Evolutionary conservation across 108 stramenopile species (phyloP), one percentile per base, ranked within the genome.

Genomic region (Skeletonema marinoi): DNA sequence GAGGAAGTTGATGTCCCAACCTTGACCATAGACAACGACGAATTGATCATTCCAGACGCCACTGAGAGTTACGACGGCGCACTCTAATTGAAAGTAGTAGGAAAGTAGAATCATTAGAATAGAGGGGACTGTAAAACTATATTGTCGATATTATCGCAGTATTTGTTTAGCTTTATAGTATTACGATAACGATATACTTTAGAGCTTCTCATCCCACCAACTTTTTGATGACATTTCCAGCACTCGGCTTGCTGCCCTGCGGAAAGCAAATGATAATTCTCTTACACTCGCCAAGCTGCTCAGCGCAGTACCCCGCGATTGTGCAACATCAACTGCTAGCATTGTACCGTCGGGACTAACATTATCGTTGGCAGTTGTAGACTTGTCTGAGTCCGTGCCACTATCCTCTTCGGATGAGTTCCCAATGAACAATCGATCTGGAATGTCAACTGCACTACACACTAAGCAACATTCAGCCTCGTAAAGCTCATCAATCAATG

Each of bases 401-500:
- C 4, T 48, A 13, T 83, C 60, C 17, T 68, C 50, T 25, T 36
- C 41, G 30, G 60, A 65, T 35, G 73, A 48, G 60, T 73, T 66
- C 71, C 78, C 78, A 75, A 90, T 60, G 75, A 83, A 73, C 81
- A 88, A 72, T 39, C 73, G 31, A 46, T 85, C 82, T 16, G 90
- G 90, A 46, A 71, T 46, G 35, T 67, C 77, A 67, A 54, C 86
- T 14, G 84, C 71, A 61, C 74, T 85, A 69, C 91, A 91, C 6
- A 92, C 36, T 46, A 95, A 66, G 48, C 86, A 88, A 56, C 88
- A 93, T 32, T 85, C 85, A 13, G 84, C 85, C 78, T 99, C 99
- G 82, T 99, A 99, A 42, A 99, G 77, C 68, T 97, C 96, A 81
- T 99, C 99, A 58, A 99, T 82, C 65, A 99, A 81, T 17, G 97